Conservation (phyloP, 1,284 basidiomycete genomes). For the Acaromyces ingoldii region DNA sequence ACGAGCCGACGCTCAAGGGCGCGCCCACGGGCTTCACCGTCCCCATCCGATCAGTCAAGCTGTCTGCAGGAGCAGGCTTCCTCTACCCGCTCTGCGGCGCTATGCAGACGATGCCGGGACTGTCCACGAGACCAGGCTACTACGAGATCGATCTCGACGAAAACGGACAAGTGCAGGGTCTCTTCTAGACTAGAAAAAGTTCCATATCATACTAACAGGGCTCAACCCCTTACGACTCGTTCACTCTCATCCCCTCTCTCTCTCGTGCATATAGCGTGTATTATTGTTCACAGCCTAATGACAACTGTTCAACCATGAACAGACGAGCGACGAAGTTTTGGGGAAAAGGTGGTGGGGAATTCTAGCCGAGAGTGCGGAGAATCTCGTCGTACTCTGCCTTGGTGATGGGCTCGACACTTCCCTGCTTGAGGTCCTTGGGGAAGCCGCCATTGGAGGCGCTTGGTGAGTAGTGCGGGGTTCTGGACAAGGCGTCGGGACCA, state of each 20-base stretch:
- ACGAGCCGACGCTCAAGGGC: conserved; percentile 43
- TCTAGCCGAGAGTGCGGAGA: too few species aligned
- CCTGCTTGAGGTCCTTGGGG: conserved; percentile 4
- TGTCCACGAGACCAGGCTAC: conserved; percentile 79
- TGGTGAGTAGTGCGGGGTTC: too few species aligned
- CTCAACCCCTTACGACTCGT: too few species aligned
- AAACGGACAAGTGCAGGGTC: conserved; percentile 52
- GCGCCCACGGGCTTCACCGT: conserved; percentile 65
- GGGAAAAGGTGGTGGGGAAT: too few species aligned
- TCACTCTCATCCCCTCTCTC: too few species aligned
- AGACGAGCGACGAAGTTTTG: too few species aligned
- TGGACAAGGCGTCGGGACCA: too few species aligned
- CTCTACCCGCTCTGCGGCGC: conserved; percentile 70
- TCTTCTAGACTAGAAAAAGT: too few species aligned
- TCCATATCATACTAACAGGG: too few species aligned
- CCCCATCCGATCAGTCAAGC: conserved; percentile 80
- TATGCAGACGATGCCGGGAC: conserved; percentile 90
- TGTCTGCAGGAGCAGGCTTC: conserved; percentile 92
- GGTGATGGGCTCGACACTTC: not conserved
- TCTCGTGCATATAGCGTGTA: too few species aligned
- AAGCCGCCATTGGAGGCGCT: not conserved
- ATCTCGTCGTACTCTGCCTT: not conserved
- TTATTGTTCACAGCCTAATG: too few species aligned
- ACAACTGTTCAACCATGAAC: too few species aligned
- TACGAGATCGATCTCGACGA: conserved; percentile 49